Percentiles rank a stretch among this genome's conserved stretches.
Evolutionary conservation across 2,329 filamentous ascomycete species (phyloP).

Genomic region (Monosporascus sp.): DNA sequence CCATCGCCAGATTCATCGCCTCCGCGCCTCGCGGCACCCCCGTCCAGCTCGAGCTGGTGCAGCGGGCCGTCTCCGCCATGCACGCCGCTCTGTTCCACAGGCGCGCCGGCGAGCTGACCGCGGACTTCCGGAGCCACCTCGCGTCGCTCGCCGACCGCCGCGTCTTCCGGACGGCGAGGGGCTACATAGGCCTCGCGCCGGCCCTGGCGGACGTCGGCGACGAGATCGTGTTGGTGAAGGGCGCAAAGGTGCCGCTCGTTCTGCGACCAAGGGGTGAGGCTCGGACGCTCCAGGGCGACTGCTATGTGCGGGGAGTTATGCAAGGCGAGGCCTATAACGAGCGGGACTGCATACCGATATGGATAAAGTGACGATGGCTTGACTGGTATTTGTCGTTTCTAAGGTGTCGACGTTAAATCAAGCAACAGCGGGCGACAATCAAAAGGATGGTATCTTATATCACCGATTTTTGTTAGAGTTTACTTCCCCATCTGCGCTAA

Average conservation of each 20-base stretch:
- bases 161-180: slow-evolving; percentile 9
- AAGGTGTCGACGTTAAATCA: no score
- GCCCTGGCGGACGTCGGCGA: slow-evolving; percentile 11
- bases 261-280: slow-evolving; percentile 5
- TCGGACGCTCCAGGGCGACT: slow-evolving; percentile 14
- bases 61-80: slow-evolving; percentile 4
- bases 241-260: slow-evolving; percentile 12
- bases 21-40: slow-evolving; percentile 5
- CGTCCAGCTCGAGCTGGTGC: slow-evolving; percentile 5
- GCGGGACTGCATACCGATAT: slow-evolving; percentile 9
- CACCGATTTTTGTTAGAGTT: no score
- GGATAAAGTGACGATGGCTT: slow-evolving; percentile 4
- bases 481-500: no score
- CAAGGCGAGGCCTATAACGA: slow-evolving; percentile 12
- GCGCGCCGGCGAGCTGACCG: slow-evolving; percentile 10
- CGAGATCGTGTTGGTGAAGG: slow-evolving; percentile 10
- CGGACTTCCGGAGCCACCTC: slow-evolving; percentile 12
- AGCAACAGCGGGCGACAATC: no score
- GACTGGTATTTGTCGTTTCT: neutral
- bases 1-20: slow-evolving; percentile 6
- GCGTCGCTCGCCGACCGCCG: slow-evolving; percentile 11
- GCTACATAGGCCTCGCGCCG: slow-evolving; percentile 14
- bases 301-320: slow-evolving; percentile 13
- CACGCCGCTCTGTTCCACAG: slow-evolving; percentile 8
- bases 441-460: no score